Evolutionary conservation across 768 basidiomycete genomes (phyloP).

Genomic region (Phylloporus rhodoxanthus): DNA sequence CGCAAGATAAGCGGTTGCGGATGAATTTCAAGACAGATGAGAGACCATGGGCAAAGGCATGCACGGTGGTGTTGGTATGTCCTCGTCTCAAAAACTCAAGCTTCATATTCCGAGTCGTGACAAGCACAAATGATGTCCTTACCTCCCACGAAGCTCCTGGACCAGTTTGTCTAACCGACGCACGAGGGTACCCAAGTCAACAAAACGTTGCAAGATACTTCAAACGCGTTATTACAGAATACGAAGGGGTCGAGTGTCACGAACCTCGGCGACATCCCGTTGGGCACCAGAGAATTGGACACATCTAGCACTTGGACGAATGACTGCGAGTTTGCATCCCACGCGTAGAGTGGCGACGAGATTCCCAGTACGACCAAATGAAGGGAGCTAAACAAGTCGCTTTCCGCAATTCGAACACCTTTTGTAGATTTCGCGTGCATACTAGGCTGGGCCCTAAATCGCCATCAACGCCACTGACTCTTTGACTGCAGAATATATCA

Average conservation of each 20-base stretch:
- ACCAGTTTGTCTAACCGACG: constrained; percentile 60
- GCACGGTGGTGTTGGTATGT: constrained; percentile 47
- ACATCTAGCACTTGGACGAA: constrained; percentile 46
- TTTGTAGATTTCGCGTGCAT: constrained; percentile 35
- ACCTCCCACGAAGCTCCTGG: constrained; percentile 46
- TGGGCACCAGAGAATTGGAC: constrained; percentile 44
- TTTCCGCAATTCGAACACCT: constrained; percentile 41
- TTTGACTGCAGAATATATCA: background rate
- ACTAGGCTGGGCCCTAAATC: constrained; percentile 44
- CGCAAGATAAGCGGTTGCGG: constrained; percentile 39
- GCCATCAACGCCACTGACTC: constrained; percentile 2
- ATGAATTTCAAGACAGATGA: constrained; percentile 50
- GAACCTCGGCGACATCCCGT: constrained; percentile 53
- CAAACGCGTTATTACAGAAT: background rate
- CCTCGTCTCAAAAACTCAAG: constrained; percentile 33
- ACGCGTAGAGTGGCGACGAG: constrained; percentile 60
- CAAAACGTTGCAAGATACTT: constrained; percentile 58
- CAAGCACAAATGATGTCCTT: constrained; percentile 4
- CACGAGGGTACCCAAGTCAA: constrained; percentile 60
- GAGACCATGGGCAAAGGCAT: constrained; percentile 63
- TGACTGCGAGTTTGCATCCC: constrained; percentile 50
- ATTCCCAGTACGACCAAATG: constrained; percentile 56
- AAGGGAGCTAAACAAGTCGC: constrained; percentile 48
- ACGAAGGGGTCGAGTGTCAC: constrained; percentile 5
- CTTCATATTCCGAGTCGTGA: constrained; percentile 4